Conservation (phyloP, 2,329 filamentous ascomycete genomes). For the Colletotrichum abscissum region DNA sequence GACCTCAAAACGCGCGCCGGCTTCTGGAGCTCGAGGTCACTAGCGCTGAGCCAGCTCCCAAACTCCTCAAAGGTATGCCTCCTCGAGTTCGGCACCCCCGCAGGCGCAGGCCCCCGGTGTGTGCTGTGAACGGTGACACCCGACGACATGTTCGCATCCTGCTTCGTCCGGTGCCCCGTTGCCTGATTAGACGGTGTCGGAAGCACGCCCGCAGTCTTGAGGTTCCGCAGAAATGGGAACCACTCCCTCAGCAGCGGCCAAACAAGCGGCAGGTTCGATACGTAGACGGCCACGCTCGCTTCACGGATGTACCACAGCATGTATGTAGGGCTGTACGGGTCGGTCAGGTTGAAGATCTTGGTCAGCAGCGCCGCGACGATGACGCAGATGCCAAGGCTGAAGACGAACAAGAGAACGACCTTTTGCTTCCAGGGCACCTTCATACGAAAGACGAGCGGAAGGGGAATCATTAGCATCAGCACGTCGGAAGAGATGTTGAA, state of each 20-base stretch:
- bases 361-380: slow-evolving; percentile 54
- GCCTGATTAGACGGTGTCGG: slow-evolving; percentile 1
- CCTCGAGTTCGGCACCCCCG: background rate
- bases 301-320: slow-evolving; percentile 66
- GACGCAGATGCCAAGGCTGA: slow-evolving; percentile 62
- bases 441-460: slow-evolving; percentile 57
- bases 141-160: background rate
- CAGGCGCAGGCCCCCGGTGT: background rate
- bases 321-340: slow-evolving; percentile 43
- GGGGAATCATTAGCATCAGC: slow-evolving; percentile 58
- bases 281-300: slow-evolving; percentile 62
- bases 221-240: slow-evolving; percentile 20
- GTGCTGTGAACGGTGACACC: background rate
- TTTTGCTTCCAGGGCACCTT: slow-evolving; percentile 50
- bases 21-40: slow-evolving; percentile 16
- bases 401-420: slow-evolving; percentile 56
- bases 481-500: slow-evolving; percentile 62
- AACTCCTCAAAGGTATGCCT: slow-evolving; percentile 14
- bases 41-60: slow-evolving; percentile 10
- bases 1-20: background rate
- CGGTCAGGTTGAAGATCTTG: slow-evolving; percentile 56
- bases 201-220: background rate
- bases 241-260: slow-evolving; percentile 61
- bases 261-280: slow-evolving; percentile 64
- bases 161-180: background rate